Evolutionary conservation across 106 monocot genomes (phyloP).

Genomic region (Vanilla planifolia): DNA sequence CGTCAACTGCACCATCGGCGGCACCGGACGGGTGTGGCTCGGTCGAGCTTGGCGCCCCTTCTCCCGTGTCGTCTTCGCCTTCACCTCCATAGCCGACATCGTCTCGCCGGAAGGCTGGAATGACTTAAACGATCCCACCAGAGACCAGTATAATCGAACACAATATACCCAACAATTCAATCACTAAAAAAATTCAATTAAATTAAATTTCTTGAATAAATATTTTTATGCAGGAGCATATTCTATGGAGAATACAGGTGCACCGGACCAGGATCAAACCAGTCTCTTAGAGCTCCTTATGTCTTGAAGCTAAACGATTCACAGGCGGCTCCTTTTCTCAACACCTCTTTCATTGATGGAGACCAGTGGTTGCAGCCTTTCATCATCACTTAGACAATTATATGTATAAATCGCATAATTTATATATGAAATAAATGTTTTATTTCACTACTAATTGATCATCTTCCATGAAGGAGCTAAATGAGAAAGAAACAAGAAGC

Average conservation of each 20-base stretch:
- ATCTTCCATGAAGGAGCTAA: no score
- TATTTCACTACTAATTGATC: no score
- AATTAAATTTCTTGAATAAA: not conserved
- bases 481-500: no score
- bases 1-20: slow-evolving; percentile 73
- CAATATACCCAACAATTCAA: no score
- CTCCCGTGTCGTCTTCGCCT: slow-evolving; percentile 66
- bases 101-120: slow-evolving; percentile 89
- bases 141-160: slow-evolving; percentile 68
- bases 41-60: slow-evolving; percentile 88
- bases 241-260: slow-evolving; percentile 86
- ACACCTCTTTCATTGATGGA: slow-evolving; percentile 62
- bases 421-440: no score
- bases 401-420: no score
- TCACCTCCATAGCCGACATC: slow-evolving; percentile 70
- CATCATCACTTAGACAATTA: not conserved
- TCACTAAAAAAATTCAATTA: no score
- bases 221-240: slow-evolving; percentile 36
- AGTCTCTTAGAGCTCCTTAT: slow-evolving; percentile 46
- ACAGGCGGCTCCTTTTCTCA: slow-evolving; percentile 60
- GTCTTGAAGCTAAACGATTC: slow-evolving; percentile 52
- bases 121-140: slow-evolving; percentile 63
- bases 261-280: slow-evolving; percentile 57
- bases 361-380: slow-evolving; percentile 75
- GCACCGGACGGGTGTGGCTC: slow-evolving; percentile 74